phyloP scores from a whole-genome alignment of 176 grass and related monocot species.

The Musa acuminata region DNA sequence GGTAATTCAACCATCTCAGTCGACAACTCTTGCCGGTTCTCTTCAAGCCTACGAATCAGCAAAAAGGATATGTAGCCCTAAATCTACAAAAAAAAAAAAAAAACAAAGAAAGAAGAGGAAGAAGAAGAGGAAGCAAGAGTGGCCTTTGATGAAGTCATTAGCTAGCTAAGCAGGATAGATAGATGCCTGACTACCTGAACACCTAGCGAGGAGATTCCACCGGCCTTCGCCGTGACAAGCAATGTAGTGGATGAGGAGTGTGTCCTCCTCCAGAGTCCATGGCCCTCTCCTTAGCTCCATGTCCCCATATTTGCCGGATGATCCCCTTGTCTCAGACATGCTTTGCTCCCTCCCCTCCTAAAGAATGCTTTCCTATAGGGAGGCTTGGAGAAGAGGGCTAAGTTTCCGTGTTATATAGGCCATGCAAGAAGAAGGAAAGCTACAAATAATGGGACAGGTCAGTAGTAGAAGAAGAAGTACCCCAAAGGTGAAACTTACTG shows the following conservation, averaged over 20 bases:
- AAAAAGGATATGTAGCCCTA: background rate
- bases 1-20: background rate
- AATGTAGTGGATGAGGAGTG: constrained; percentile 6
- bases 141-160: background rate
- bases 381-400: too few relatives aligned
- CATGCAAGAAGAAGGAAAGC: too few relatives aligned
- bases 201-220: constrained; percentile 1
- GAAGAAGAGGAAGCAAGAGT: too few relatives aligned
- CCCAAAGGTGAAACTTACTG: too few relatives aligned
- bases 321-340: constrained; percentile 4
- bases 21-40: constrained; percentile 4
- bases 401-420: too few relatives aligned
- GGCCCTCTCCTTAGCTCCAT: background rate
- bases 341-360: too few relatives aligned
- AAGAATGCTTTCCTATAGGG: too few relatives aligned
- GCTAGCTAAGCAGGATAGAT: background rate
- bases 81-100: background rate
- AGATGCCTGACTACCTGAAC: background rate
- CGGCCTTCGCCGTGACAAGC: background rate
- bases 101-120: background rate
- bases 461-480: too few relatives aligned
- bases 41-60: background rate
- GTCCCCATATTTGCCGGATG: background rate
- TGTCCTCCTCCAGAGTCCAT: constrained; percentile 4
- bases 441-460: too few relatives aligned